Evolutionary conservation across 768 basidiomycete species (phyloP).

Genomic region (Rhodotorula toruloides): DNA sequence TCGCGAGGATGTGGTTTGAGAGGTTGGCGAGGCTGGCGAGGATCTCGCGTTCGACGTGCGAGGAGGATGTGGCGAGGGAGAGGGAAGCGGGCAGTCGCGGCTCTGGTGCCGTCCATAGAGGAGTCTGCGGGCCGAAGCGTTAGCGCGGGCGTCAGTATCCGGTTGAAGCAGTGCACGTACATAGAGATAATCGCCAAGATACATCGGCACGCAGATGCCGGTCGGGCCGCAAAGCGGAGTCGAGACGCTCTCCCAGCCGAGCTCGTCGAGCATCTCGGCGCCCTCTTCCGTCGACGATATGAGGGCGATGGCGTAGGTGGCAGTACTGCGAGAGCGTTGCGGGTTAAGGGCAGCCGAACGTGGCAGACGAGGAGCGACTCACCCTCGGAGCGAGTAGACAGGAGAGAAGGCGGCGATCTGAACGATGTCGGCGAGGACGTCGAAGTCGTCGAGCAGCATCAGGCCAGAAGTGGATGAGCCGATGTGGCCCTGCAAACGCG

Average conservation of each 20-base stretch:
- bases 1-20: conserved; percentile 91
- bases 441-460: conserved; percentile 92
- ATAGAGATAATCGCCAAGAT: conserved; percentile 69
- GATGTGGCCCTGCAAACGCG: conserved; percentile 56
- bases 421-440: conserved; percentile 80
- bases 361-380: conserved; percentile 46
- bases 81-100: conserved; percentile 4
- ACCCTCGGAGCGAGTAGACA: conserved; percentile 91
- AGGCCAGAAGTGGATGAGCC: conserved; percentile 58
- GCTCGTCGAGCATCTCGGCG: conserved; percentile 86
- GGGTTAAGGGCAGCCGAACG: no score
- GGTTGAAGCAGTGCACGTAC: conserved; percentile 13
- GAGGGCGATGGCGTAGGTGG: conserved; percentile 89
- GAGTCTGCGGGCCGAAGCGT: conserved; percentile 16
- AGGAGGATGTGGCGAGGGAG: conserved; percentile 58
- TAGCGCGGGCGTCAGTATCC: neutral
- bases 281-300: conserved; percentile 88
- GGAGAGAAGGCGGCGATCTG: conserved; percentile 85
- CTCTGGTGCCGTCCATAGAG: conserved; percentile 19
- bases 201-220: conserved; percentile 82
- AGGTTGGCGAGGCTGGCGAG: conserved; percentile 87
- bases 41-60: conserved; percentile 71
- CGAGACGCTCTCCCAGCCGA: conserved; percentile 84
- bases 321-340: no score
- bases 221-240: conserved; percentile 80